Evolutionary conservation across 2,329 filamentous ascomycete genomes (phyloP).

Genomic region (Sarocladium kiliense): DNA sequence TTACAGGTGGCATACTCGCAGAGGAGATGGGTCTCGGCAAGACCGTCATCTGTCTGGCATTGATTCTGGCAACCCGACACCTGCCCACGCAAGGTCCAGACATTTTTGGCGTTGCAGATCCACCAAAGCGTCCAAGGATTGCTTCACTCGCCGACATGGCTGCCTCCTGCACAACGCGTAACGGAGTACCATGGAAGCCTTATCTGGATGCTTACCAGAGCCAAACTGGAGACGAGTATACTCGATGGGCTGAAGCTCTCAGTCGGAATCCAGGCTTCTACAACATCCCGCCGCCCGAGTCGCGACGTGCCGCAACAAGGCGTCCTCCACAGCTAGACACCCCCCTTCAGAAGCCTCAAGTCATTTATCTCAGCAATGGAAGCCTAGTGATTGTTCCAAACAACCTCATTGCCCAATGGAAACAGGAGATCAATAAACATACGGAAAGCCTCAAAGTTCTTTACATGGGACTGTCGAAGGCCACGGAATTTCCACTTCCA

Average conservation of each 20-base stretch:
- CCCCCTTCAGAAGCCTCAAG: slow-evolving; percentile 30
- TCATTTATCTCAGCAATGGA: slow-evolving; percentile 59
- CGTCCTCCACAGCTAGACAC: neutral
- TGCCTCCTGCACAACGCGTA: slow-evolving; percentile 60
- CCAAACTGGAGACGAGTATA: slow-evolving; percentile 44
- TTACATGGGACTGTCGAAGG: slow-evolving; percentile 37
- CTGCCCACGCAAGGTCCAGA: slow-evolving; percentile 63
- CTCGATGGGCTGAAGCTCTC: slow-evolving; percentile 51
- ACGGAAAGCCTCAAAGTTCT: slow-evolving; percentile 62
- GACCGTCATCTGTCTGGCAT: slow-evolving; percentile 76
- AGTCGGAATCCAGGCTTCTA: slow-evolving; percentile 56
- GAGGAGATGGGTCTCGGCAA: slow-evolving; percentile 84
- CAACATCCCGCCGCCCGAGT: slow-evolving; percentile 40
- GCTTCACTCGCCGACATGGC: slow-evolving; percentile 71
- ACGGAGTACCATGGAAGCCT: slow-evolving; percentile 65
- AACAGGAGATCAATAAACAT: slow-evolving; percentile 74
- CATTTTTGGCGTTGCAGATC: slow-evolving; percentile 41
- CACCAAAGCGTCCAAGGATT: slow-evolving; percentile 37
- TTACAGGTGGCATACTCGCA: slow-evolving; percentile 71
- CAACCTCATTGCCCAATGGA: slow-evolving; percentile 83
- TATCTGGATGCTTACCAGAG: slow-evolving; percentile 47
- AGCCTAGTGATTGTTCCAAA: slow-evolving; percentile 77
- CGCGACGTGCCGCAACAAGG: slow-evolving; percentile 17
- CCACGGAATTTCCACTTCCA: slow-evolving; percentile 52
- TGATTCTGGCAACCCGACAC: slow-evolving; percentile 70